Evolutionary conservation across 2,329 filamentous ascomycete genomes (phyloP).

Genomic region (Exophiala aquamarina): DNA sequence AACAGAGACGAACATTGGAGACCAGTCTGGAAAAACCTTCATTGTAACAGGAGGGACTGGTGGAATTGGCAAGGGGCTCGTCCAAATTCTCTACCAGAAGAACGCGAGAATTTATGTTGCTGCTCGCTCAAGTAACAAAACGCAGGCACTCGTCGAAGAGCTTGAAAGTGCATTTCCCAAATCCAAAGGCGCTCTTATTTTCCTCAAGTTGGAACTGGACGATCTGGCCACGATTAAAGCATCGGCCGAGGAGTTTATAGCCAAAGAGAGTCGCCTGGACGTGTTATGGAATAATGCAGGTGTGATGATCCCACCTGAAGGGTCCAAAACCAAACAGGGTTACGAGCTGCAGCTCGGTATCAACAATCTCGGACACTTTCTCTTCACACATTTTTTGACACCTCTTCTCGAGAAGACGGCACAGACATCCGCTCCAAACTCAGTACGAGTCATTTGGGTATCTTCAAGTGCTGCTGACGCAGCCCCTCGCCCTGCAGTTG

Average conservation of each 20-base stretch:
- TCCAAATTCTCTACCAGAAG: constrained; percentile 39
- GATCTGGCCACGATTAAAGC: constrained; percentile 42
- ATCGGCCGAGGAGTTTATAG: constrained; percentile 38
- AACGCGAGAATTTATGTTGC: constrained; percentile 47
- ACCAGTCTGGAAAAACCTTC: constrained; percentile 31
- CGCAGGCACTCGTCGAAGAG: constrained; percentile 36
- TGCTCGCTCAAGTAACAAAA: constrained; percentile 41
- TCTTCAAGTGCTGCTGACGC: constrained; percentile 1
- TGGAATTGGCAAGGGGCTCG: constrained; percentile 41
- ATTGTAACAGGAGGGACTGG: constrained; percentile 38
- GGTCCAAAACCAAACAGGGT: constrained; percentile 35
- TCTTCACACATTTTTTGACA: constrained; percentile 38
- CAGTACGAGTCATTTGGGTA: constrained; percentile 34
- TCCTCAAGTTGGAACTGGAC: constrained; percentile 39
- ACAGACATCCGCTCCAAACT: constrained; percentile 11
- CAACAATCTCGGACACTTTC: constrained; percentile 37
- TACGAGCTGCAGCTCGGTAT: constrained; percentile 39
- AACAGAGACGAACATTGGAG: neutral
- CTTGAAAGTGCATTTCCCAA: constrained; percentile 34
- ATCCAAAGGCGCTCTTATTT: constrained; percentile 36
- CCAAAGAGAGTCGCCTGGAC: constrained; percentile 38
- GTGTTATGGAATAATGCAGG: constrained; percentile 40
- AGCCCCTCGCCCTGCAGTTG: neutral
- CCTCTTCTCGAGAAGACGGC: constrained; percentile 34
- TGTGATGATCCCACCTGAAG: constrained; percentile 34